Percentiles rank a stretch among this genome's conserved stretches.
Evolutionary conservation across 1,139 yeast genomes (phyloP).

Genomic region (Taphrina pruni): DNA sequence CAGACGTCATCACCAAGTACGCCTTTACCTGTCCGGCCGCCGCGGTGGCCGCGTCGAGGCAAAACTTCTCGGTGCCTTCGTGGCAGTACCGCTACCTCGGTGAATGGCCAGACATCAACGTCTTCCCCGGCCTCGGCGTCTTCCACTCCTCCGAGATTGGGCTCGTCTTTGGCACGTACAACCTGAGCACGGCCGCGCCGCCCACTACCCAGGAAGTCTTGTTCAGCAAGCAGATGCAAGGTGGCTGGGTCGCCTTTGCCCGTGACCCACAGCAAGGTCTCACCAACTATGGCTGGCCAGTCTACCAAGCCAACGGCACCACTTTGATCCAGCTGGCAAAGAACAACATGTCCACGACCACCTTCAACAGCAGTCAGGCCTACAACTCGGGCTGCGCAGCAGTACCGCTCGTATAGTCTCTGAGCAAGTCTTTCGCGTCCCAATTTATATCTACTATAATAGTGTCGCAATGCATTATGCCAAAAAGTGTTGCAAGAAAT

Average conservation of each 20-base stretch:
- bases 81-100: conserved; percentile 40
- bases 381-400: conserved; percentile 35
- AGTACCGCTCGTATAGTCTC: neutral
- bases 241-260: conserved; percentile 38
- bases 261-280: conserved; percentile 22
- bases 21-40: conserved; percentile 39
- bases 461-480: too few relatives aligned
- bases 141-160: conserved; percentile 37
- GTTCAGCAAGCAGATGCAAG: conserved; percentile 25
- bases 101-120: conserved; percentile 20
- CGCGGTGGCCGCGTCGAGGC: conserved; percentile 21
- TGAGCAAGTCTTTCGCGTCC: too few relatives aligned
- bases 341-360: conserved; percentile 25
- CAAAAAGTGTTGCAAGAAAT: too few relatives aligned
- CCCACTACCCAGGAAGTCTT: conserved; percentile 17
- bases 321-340: conserved; percentile 35
- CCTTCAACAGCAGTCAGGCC: conserved; percentile 33
- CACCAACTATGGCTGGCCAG: conserved; percentile 35
- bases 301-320: conserved; percentile 28
- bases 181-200: conserved; percentile 23
- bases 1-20: conserved; percentile 23
- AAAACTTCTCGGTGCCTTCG: conserved; percentile 22
- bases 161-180: conserved; percentile 37
- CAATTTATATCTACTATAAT: too few relatives aligned
- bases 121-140: conserved; percentile 19